phyloP scores from a whole-genome alignment of 1,284 basidiomycete genomes.

The Leucoagaricus sp. region DNA sequence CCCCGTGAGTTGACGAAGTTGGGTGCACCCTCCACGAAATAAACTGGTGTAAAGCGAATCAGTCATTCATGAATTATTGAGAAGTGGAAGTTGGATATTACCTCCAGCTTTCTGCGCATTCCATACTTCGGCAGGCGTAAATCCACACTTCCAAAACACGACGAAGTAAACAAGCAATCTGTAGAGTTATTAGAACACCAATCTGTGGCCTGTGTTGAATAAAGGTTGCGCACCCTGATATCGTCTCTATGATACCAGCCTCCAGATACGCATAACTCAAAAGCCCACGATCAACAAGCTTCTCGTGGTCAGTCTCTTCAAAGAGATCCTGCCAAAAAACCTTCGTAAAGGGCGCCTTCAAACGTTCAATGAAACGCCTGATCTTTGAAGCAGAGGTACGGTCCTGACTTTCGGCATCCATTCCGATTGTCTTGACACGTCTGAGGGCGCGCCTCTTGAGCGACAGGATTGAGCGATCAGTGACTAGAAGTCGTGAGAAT shows the following conservation, averaged over 20 bases:
- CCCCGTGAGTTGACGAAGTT: conserved; percentile 59
- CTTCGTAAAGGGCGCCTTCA: conserved; percentile 58
- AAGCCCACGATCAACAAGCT: conserved; percentile 59
- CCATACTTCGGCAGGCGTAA: conserved; percentile 57
- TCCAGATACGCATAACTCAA: conserved; percentile 72
- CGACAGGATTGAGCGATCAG: conserved; percentile 52
- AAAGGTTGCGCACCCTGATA: conserved; percentile 45
- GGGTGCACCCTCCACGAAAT: conserved; percentile 51
- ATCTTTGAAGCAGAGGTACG: conserved; percentile 43
- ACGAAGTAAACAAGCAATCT: conserved; percentile 66
- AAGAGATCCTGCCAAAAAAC: conserved; percentile 59
- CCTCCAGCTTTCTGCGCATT: conserved; percentile 47
- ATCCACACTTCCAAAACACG: conserved; percentile 63
- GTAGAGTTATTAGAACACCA: not conserved
- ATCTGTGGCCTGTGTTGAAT: not conserved
- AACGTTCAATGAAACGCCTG: conserved; percentile 35
- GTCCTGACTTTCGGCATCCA: conserved; percentile 55
- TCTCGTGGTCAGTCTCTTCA: conserved; percentile 56
- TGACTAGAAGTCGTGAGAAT: conserved; percentile 39
- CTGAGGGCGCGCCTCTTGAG: conserved; percentile 60
- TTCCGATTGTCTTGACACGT: conserved; percentile 57
- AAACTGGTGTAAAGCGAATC: conserved; percentile 26
- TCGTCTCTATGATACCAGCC: conserved; percentile 59
- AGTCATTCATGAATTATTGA: not conserved
- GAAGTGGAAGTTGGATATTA: conserved; percentile 24